These are phyloP conservation scores for Xylariales sp. DNA, from an alignment of 2,329 filamentous ascomycete species.

Conservation along the genomic window DNA sequence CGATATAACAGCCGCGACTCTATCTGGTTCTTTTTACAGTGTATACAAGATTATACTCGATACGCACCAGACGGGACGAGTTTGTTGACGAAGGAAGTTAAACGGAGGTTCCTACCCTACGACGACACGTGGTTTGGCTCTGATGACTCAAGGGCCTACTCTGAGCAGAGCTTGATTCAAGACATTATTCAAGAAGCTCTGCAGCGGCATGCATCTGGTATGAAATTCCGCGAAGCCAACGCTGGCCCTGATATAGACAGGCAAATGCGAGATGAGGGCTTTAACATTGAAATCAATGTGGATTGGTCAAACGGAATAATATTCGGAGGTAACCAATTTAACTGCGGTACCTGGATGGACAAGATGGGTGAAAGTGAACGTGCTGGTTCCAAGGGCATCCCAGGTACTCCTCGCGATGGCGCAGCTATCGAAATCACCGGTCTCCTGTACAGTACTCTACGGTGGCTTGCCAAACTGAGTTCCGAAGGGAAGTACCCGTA, in stretches of 20 bases:
- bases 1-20: slow-evolving; percentile 97
- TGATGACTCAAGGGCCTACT: slow-evolving; percentile 87
- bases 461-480: slow-evolving; percentile 79
- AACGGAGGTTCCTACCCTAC: slow-evolving; percentile 90
- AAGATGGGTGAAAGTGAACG: slow-evolving; percentile 99
- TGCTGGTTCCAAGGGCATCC: slow-evolving; percentile 91
- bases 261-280: slow-evolving; percentile 93
- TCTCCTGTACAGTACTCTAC: slow-evolving; percentile 87
- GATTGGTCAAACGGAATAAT: slow-evolving; percentile 93
- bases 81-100: slow-evolving; percentile 80
- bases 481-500: slow-evolving; percentile 77
- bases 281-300: slow-evolving; percentile 89
- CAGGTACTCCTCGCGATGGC: slow-evolving; percentile 95
- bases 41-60: slow-evolving; percentile 90
- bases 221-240: slow-evolving; percentile 95
- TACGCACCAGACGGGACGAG: slow-evolving; percentile 81
- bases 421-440: slow-evolving; percentile 96
- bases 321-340: slow-evolving; percentile 92
- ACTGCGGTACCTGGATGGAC: slow-evolving; percentile 99
- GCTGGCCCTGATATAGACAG: slow-evolving; percentile 88
- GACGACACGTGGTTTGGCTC: slow-evolving; percentile 94
- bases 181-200: slow-evolving; percentile 94
- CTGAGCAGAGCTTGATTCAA: slow-evolving; percentile 81
- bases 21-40: slow-evolving; percentile 97
- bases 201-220: slow-evolving; percentile 88